These are phyloP conservation scores for Penicillium sumatraense DNA, from an alignment of 2,329 filamentous ascomycete genomes.

Conservation along the genomic window DNA sequence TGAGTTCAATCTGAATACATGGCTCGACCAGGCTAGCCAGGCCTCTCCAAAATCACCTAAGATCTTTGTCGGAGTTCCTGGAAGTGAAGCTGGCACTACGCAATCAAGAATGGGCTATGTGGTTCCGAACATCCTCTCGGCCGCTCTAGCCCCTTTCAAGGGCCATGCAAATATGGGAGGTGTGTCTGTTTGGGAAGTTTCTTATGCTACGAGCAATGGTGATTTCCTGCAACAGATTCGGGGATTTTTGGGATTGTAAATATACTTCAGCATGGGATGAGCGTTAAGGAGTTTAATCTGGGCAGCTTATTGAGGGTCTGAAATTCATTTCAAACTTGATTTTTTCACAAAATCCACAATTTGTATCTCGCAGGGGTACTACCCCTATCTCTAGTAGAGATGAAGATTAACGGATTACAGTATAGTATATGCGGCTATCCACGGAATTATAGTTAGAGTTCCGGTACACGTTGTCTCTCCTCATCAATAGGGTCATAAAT, in stretches of 20 bases:
- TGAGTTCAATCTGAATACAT: slow-evolving; percentile 1
- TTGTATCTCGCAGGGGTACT: no score
- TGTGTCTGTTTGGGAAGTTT: not conserved
- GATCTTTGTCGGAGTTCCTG: not conserved
- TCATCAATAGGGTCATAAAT: no score
- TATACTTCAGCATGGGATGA: no score
- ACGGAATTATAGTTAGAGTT: no score
- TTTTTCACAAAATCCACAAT: no score
- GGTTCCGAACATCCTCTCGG: not conserved
- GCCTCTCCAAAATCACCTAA: not conserved
- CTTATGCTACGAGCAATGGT: not conserved
- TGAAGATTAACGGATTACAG: no score
- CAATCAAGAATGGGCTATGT: not conserved
- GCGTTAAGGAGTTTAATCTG: no score
- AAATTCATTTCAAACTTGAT: no score
- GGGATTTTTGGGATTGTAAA: not conserved
- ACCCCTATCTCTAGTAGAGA: no score
- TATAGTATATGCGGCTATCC: no score
- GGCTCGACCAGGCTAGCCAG: not conserved
- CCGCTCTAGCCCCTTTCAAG: not conserved
- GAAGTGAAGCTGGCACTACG: not conserved
- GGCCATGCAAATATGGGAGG: not conserved
- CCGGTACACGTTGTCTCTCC: no score
- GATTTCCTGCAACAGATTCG: not conserved
- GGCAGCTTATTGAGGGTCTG: no score